These are phyloP conservation scores for Cryomyces minteri DNA, from an alignment of 495 filamentous ascomycete genomes.

Conservation along the genomic window DNA sequence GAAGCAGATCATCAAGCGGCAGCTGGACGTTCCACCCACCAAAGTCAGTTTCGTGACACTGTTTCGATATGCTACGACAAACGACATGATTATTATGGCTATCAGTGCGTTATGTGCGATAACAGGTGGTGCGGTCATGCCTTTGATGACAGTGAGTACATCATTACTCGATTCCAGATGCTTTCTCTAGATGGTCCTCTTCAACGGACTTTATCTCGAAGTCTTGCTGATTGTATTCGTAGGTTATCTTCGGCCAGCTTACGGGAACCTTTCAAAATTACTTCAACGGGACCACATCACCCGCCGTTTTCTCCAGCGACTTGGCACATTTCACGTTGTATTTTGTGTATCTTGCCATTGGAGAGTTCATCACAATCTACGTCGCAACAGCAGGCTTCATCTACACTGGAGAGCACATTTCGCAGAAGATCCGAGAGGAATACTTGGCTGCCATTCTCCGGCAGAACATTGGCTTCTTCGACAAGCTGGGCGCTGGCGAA, in stretches of 20 bases:
- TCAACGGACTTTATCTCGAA: not conserved
- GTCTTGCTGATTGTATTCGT: not conserved
- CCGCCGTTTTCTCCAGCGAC: conserved; percentile 36
- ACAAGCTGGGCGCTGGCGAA: conserved; percentile 79
- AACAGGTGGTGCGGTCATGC: conserved; percentile 61
- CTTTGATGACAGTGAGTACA: conserved; percentile 59
- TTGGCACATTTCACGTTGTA: conserved; percentile 57
- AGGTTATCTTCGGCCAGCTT: conserved; percentile 58
- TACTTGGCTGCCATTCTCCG: conserved; percentile 70
- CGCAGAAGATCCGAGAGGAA: conserved; percentile 65
- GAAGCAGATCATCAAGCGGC: conserved; percentile 43
- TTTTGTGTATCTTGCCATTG: conserved; percentile 80
- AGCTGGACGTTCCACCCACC: conserved; percentile 49
- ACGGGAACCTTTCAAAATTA: conserved; percentile 53
- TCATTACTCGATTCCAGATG: too few species aligned
- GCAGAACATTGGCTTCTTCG: conserved; percentile 87
- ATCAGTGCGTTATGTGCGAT: conserved; percentile 51
- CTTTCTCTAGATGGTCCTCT: not conserved
- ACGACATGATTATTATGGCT: conserved; percentile 55
- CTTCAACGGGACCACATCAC: conserved; percentile 26
- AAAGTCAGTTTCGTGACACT: conserved; percentile 47
- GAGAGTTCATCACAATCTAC: conserved; percentile 67
- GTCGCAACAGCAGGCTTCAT: conserved; percentile 76
- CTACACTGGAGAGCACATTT: conserved; percentile 81
- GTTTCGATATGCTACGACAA: conserved; percentile 62